Conservation (phyloP, 2,329 filamentous ascomycete species). For the Fusarium dlaminii region DNA sequence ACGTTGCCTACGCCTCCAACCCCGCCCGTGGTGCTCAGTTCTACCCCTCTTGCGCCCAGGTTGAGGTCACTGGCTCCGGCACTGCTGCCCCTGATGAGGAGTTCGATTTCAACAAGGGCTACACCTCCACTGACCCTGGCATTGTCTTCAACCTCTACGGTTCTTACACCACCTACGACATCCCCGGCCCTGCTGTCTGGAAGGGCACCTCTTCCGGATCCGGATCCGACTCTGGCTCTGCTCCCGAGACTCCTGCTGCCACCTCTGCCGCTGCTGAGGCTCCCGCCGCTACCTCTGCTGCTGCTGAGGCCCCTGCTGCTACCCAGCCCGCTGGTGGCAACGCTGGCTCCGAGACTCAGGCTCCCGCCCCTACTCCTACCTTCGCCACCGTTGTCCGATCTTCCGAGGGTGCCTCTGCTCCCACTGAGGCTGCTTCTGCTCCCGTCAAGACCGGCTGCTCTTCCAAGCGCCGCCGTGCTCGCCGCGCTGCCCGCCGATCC, state of each 20-base stretch:
- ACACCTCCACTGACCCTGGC: conserved; percentile 65
- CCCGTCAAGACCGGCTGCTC: conserved; percentile 35
- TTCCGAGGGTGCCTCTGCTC: conserved; percentile 20
- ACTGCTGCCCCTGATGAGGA: conserved; percentile 48
- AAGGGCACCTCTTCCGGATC: conserved; percentile 27
- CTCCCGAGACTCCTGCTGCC: conserved; percentile 8
- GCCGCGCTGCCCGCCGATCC: conserved; percentile 33
- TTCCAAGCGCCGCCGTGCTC: conserved; percentile 34
- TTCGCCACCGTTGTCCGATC: conserved; percentile 36
- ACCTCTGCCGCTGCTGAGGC: conserved; percentile 12
- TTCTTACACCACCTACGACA: conserved; percentile 43
- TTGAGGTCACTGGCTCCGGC: conserved; percentile 64
- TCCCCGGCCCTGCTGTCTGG: conserved; percentile 50
- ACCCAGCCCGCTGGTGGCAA: conserved; percentile 29
- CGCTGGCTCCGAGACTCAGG: neutral
- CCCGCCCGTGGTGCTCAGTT: conserved; percentile 51
- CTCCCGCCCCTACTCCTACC: conserved; percentile 32
- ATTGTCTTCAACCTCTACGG: conserved; percentile 69
- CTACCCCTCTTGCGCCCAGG: conserved; percentile 68
- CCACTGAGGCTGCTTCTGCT: conserved; percentile 15
- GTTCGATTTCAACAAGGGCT: conserved; percentile 62
- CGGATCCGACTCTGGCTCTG: conserved; percentile 13
- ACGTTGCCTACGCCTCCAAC: conserved; percentile 44
- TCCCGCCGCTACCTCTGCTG: conserved; percentile 31
- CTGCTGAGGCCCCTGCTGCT: conserved; percentile 14